Conservation (phyloP, 495 filamentous ascomycete species). For the Hypoxylon rickii region DNA sequence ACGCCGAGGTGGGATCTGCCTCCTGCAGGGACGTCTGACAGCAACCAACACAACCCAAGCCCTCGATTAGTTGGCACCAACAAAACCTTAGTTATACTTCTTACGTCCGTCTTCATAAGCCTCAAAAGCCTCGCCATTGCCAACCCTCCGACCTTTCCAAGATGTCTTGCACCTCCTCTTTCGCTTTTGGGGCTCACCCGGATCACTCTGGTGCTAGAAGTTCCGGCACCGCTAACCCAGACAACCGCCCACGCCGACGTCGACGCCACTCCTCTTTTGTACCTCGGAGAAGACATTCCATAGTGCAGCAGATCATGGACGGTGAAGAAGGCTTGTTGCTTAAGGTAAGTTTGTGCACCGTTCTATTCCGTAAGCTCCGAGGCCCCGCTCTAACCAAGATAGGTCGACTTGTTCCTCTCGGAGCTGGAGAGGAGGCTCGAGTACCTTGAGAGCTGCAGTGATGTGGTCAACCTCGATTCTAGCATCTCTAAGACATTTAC, state of each 20-base stretch:
- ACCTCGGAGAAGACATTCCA: constrained; percentile 60
- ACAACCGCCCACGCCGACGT: constrained; percentile 33
- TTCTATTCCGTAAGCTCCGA: background rate
- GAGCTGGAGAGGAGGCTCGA: constrained; percentile 86
- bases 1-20: constrained; percentile 1
- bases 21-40: constrained; percentile 32
- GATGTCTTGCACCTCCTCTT: constrained; percentile 43
- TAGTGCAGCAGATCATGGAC: constrained; percentile 67
- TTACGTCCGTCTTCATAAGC: too few relatives aligned
- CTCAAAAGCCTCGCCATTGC: too few relatives aligned
- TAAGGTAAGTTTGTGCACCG: constrained; percentile 51
- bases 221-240: constrained; percentile 41
- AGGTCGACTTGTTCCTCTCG: constrained; percentile 89
- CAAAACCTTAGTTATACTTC: constrained; percentile 1
- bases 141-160: constrained; percentile 4
- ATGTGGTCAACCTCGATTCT: constrained; percentile 73
- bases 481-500: constrained; percentile 80
- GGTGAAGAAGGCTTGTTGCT: constrained; percentile 68
- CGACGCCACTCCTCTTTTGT: constrained; percentile 70
- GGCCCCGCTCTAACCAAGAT: constrained; percentile 23
- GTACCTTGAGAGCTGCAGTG: constrained; percentile 86
- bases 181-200: constrained; percentile 43
- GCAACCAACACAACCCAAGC: constrained; percentile 12
- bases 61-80: constrained; percentile 23
- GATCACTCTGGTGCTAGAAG: constrained; percentile 36